These are phyloP conservation scores for Eruca vesicaria DNA, from an alignment of 441 rosid species.

Conservation along the genomic window DNA sequence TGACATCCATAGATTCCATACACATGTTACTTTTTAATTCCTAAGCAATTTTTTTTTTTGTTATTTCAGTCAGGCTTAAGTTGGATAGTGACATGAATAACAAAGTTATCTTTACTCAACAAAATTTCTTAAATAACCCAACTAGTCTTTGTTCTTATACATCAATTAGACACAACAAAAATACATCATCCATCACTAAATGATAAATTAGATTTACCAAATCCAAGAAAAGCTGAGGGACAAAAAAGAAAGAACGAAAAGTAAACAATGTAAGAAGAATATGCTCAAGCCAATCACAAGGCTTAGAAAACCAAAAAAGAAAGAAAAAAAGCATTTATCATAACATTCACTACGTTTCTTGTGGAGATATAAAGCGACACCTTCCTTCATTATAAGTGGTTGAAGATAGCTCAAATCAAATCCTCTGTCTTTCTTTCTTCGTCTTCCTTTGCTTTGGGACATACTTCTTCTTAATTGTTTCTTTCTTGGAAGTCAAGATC, in stretches of 20 bases:
- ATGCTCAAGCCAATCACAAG: slow-evolving; percentile 20
- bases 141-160: background rate
- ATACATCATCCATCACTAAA: background rate
- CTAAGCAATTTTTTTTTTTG: background rate
- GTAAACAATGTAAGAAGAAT: slow-evolving; percentile 18
- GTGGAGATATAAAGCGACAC: slow-evolving; percentile 26
- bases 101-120: slow-evolving; percentile 10
- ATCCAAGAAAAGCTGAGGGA: slow-evolving; percentile 26
- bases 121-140: background rate
- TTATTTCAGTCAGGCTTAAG: background rate
- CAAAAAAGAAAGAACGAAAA: background rate
- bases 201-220: slow-evolving; percentile 28
- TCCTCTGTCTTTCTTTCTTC: background rate
- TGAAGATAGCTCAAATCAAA: background rate
- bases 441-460: slow-evolving; percentile 6
- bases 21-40: background rate
- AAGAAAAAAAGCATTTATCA: slow-evolving; percentile 3
- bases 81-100: slow-evolving; percentile 19
- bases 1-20: slow-evolving; percentile 10
- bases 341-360: slow-evolving; percentile 12
- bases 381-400: slow-evolving; percentile 1
- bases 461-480: background rate
- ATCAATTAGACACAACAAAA: background rate
- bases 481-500: slow-evolving; percentile 19
- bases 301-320: background rate